Conservation (phyloP, 1,139 yeast species). For the Blastobotrys serpentis region DNA sequence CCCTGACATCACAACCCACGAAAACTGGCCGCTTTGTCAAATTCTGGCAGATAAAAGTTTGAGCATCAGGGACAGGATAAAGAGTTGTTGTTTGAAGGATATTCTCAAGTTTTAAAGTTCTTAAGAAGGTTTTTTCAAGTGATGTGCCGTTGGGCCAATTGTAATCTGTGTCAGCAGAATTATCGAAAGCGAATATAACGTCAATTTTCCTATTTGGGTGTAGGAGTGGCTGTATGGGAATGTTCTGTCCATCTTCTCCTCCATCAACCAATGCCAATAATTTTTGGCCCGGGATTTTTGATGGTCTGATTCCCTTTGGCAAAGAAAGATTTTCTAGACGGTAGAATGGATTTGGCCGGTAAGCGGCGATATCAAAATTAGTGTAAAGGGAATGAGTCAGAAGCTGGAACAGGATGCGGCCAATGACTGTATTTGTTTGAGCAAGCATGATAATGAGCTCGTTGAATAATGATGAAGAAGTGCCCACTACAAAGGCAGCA, state of each 20-base stretch:
- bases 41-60: conserved; percentile 50
- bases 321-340: conserved; percentile 16
- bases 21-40: conserved; percentile 58
- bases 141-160: conserved; percentile 67
- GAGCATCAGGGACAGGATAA: conserved; percentile 82
- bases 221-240: conserved; percentile 75
- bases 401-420: conserved; percentile 1
- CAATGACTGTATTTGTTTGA: conserved; percentile 5
- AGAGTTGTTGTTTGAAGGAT: conserved; percentile 47
- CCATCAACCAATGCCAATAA: conserved; percentile 77
- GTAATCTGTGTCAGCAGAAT: conserved; percentile 68
- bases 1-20: conserved; percentile 84
- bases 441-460: conserved; percentile 41
- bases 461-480: conserved; percentile 75
- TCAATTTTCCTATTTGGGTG: conserved; percentile 73
- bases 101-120: conserved; percentile 33
- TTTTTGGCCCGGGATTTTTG: conserved; percentile 1
- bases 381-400: conserved; percentile 12
- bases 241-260: conserved; percentile 77
- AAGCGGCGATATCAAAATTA: conserved; percentile 61
- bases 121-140: conserved; percentile 51
- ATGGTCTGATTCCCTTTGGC: conserved; percentile 7
- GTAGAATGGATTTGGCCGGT: conserved; percentile 73
- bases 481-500: conserved; percentile 71
- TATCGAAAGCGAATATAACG: conserved; percentile 78